phyloP scores from a whole-genome alignment of 2,329 filamentous ascomycete genomes.

The Aspergillus quadrilineatus region DNA sequence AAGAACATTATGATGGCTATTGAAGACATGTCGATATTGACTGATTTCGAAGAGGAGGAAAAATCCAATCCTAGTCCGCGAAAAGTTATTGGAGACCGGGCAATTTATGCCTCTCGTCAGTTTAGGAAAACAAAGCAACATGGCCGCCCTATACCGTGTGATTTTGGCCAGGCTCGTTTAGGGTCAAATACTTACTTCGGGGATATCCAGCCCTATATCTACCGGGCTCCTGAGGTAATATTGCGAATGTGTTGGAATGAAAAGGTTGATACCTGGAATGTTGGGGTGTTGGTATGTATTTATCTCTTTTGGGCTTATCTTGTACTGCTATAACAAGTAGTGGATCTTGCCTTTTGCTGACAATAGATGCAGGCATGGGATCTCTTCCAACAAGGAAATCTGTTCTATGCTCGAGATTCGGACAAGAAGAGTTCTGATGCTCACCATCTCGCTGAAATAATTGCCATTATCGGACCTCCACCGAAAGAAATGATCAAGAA shows the following conservation, averaged over 20 bases:
- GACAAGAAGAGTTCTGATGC: conserved; percentile 6
- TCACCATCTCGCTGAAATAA: conserved; percentile 26
- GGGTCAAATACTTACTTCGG: conserved; percentile 32
- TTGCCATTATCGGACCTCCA: conserved; percentile 19
- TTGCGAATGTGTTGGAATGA: conserved; percentile 6
- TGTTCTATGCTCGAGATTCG: not conserved
- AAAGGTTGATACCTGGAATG: conserved; percentile 8
- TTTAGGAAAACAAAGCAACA: conserved; percentile 24
- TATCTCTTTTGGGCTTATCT: not conserved
- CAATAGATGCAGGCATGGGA: not conserved
- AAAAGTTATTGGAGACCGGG: conserved; percentile 28
- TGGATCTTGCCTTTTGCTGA: no score
- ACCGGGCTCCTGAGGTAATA: conserved; percentile 17
- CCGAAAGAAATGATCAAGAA: conserved; percentile 17
- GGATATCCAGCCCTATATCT: conserved; percentile 40
- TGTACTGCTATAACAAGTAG: no score
- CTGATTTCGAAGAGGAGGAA: conserved; percentile 30
- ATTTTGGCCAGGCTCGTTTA: conserved; percentile 37
- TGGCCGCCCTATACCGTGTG: conserved; percentile 33
- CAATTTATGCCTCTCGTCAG: conserved; percentile 31
- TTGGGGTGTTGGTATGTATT: not conserved
- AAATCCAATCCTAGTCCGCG: conserved; percentile 27
- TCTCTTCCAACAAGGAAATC: not conserved
- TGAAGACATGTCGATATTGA: conserved; percentile 29
- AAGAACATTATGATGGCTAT: conserved; percentile 43